Evolutionary conservation across 441 rosid species (phyloP).

Genomic region (Arabidopsis hybrid): DNA sequence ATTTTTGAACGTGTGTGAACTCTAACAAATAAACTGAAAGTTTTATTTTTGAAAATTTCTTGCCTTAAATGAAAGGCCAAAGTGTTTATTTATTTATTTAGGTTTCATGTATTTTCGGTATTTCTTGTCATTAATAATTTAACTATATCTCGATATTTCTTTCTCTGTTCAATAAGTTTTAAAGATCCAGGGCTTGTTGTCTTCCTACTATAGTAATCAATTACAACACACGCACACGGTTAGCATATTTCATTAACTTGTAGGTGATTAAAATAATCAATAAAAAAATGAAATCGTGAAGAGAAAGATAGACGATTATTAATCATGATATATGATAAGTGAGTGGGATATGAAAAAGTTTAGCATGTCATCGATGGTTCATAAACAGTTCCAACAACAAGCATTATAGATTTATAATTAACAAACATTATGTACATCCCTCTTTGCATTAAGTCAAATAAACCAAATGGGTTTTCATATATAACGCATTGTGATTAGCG

Average conservation of each 20-base stretch:
- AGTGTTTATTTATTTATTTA: not conserved
- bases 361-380: conserved; percentile 26
- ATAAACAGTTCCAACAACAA: conserved; percentile 1
- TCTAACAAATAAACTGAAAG: too few relatives aligned
- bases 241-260: conserved; percentile 25
- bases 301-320: conserved; percentile 37
- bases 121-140: not conserved
- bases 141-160: not conserved
- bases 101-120: not conserved
- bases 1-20: too few relatives aligned
- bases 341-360: conserved; percentile 9
- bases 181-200: not conserved
- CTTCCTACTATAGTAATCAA: conserved; percentile 25
- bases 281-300: conserved; percentile 35
- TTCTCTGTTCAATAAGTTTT: conserved; percentile 3
- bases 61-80: not conserved
- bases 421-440: not conserved
- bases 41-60: not conserved
- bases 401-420: too few relatives aligned
- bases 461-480: not conserved
- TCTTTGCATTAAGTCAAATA: not conserved
- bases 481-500: not conserved
- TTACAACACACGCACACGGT: conserved; percentile 31
- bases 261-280: conserved; percentile 11
- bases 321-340: conserved; percentile 34